Conservation (phyloP, 2,329 filamentous ascomycete species). For the Aureobasidium sp. region DNA sequence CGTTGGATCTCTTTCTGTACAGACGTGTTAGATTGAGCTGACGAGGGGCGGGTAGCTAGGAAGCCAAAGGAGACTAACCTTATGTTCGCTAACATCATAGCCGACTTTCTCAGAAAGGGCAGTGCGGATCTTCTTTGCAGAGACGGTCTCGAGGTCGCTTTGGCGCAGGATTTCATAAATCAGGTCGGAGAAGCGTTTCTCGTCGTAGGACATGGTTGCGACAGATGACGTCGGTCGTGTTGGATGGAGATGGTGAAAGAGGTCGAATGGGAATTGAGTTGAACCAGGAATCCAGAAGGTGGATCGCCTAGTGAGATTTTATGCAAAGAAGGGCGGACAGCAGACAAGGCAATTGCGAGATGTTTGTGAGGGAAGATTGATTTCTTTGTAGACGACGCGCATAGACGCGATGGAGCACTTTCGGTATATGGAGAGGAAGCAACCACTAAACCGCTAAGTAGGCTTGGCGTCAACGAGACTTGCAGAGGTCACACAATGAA, state of each 20-base stretch:
- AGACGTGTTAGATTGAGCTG: slow-evolving; percentile 15
- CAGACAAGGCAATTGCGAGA: neutral
- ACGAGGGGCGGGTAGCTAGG: neutral
- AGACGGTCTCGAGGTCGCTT: slow-evolving; percentile 58
- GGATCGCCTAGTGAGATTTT: neutral
- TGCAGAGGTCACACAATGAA: neutral
- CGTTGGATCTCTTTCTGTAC: slow-evolving; percentile 38
- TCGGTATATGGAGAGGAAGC: slow-evolving; percentile 1
- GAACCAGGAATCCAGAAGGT: neutral
- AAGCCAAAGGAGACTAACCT: slow-evolving; percentile 40
- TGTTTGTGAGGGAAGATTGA: slow-evolving; percentile 1
- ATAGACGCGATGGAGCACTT: slow-evolving; percentile 11
- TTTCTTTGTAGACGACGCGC: slow-evolving; percentile 12
- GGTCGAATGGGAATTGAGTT: neutral
- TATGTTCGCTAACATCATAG: slow-evolving; percentile 55
- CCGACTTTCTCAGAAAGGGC: slow-evolving; percentile 54
- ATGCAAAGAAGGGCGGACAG: neutral
- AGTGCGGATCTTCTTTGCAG: slow-evolving; percentile 59
- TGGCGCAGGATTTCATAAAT: slow-evolving; percentile 56
- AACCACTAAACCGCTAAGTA: neutral
- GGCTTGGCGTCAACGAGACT: neutral
- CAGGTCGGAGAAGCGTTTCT: slow-evolving; percentile 31
- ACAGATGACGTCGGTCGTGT: slow-evolving; percentile 32
- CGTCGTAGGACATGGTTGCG: slow-evolving; percentile 16
- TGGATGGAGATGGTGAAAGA: neutral